phyloP scores from a whole-genome alignment of 2,329 filamentous ascomycete species.

The Penicillium nordicum region DNA sequence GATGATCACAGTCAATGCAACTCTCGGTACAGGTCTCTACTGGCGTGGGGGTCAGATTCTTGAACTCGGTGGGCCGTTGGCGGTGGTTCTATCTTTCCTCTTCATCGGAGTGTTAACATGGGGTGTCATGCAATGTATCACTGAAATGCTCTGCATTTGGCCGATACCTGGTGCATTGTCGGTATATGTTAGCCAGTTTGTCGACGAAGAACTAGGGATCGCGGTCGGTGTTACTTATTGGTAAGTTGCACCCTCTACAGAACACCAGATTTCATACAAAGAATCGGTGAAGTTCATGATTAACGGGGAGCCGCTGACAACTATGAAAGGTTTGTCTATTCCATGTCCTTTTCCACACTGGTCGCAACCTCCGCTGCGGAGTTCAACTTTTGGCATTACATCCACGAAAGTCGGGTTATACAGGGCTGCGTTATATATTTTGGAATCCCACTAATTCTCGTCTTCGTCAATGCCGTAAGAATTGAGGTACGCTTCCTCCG shows the following conservation, averaged over 20 bases:
- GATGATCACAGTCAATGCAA: neutral
- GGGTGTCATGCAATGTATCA: slow-evolving; percentile 40
- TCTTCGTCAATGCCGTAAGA: neutral
- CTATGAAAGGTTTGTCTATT: neutral
- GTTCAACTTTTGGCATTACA: neutral
- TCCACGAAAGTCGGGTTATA: neutral
- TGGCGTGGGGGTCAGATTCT: neutral
- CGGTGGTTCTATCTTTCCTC: neutral
- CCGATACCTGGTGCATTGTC: slow-evolving; percentile 38
- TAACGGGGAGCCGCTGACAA: neutral
- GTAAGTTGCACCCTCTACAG: neutral
- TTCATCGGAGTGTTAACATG: slow-evolving; percentile 16
- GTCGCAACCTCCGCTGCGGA: neutral
- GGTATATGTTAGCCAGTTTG: slow-evolving; percentile 30
- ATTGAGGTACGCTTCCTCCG: neutral
- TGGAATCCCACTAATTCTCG: neutral
- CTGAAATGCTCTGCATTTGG: slow-evolving; percentile 39
- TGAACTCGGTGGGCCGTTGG: neutral
- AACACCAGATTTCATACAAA: neutral
- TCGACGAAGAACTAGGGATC: neutral
- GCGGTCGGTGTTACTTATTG: neutral
- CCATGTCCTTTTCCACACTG: neutral
- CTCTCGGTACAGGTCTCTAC: neutral
- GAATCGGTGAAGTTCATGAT: neutral
- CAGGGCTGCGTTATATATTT: neutral